Conservation (phyloP, 2,329 filamentous ascomycete species). For the Fusarium subtropicale region DNA sequence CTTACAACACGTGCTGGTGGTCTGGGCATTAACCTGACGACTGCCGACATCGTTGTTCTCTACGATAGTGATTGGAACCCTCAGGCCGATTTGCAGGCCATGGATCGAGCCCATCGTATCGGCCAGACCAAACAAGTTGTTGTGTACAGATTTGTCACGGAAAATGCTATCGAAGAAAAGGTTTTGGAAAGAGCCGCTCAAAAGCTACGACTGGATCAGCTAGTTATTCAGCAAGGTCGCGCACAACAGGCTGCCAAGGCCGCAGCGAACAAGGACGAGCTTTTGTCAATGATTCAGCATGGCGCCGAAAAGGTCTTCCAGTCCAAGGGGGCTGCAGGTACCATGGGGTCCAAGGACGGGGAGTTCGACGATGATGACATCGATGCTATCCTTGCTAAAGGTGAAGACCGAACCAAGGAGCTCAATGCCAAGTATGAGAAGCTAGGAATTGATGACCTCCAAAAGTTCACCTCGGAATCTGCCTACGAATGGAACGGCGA, state of each 20-base stretch:
- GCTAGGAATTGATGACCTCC: conserved; percentile 93
- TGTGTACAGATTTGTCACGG: conserved; percentile 96
- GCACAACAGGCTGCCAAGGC: conserved; percentile 91
- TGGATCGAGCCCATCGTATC: conserved; percentile 98
- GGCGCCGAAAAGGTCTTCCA: conserved; percentile 96
- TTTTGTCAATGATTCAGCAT: conserved; percentile 98
- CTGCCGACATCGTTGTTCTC: conserved; percentile 93
- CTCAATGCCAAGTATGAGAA: conserved; percentile 96
- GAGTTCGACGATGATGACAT: conserved; percentile 89
- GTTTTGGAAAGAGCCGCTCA: conserved; percentile 96
- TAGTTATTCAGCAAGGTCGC: conserved; percentile 97
- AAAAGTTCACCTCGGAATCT: conserved; percentile 97
- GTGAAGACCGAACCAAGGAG: conserved; percentile 88
- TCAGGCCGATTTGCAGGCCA: conserved; percentile 96
- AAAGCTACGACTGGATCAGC: conserved; percentile 93
- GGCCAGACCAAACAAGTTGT: conserved; percentile 98
- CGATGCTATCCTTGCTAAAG: conserved; percentile 85
- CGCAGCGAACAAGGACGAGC: conserved; percentile 93
- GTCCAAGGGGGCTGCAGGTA: conserved; percentile 73
- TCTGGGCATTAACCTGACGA: conserved; percentile 95
- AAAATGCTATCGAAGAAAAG: conserved; percentile 98
- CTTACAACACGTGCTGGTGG: conserved; percentile 96
- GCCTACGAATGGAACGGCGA: conserved; percentile 99
- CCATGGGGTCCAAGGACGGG: conserved; percentile 67
- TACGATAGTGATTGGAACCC: conserved; percentile 99